Evolutionary conservation across 352 stramenopile genomes (phyloP), one percentile per base, ranked within the genome.

Genomic region (Pseudoperonospora humuli): DNA sequence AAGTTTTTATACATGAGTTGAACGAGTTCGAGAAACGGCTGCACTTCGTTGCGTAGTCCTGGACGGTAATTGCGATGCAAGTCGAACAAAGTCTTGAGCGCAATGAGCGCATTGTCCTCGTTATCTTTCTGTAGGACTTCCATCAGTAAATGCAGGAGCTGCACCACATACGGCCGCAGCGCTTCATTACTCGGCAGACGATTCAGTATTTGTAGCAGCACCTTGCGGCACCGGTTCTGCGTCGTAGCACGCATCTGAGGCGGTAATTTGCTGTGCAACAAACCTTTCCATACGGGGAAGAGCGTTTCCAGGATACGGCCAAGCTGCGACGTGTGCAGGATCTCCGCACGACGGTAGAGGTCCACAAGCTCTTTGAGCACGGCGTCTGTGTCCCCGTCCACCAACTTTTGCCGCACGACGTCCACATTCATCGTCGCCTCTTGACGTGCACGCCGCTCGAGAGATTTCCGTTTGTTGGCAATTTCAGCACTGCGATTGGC

Each of bases 51-150:
- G 14, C 83, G 73, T n/a, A 97, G 68, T 6, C 67, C 72, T 0
- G 87, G 77, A 5, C 90, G 80, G 64, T 97, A 98, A 53, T 96
- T 96, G 50, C 97, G 97, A 65, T 98, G 94, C 45, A 99, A 61
- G 46, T 98, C 93, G 58, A 98, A 98, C 24, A 99, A 87, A 49
- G 96, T 97, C 49, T 94, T 85, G 32, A 98, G 66, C 44, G 86
- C 90, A 42, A 98, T 70, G 13, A 98, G 69, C 18, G 88, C 89
- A 68, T 98, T 98, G 29, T 98, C 93, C 64, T 99, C 95, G 57
- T 97, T 98, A 62, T 99, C 96, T 25, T 84, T 69, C 29, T 87
- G 78, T 34, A 99, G 62, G 25, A 98, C 90, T 44, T 95, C 77
- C 58, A 98, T 95, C 15, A 93, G 74, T 39, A 98, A 51, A 19